These are phyloP conservation scores for Croton laevigatus DNA, from an alignment of 441 rosid genomes.

Conservation along the genomic window DNA sequence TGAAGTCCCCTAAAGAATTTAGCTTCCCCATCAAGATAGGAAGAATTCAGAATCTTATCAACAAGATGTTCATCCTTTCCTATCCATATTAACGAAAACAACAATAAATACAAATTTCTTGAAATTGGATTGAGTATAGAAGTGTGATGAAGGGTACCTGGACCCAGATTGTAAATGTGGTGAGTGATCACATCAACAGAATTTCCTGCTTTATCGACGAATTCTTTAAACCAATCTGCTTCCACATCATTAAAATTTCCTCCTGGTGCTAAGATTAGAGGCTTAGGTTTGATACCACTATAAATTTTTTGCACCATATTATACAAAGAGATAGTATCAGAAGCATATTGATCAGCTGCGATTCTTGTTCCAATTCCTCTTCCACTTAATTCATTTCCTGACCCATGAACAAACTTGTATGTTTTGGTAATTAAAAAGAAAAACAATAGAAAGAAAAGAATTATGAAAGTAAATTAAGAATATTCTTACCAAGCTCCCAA, in stretches of 20 bases:
- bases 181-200: conserved; percentile 63
- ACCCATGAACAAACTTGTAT: conserved; percentile 2
- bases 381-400: conserved; percentile 90
- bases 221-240: conserved; percentile 64
- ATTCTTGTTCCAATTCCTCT: conserved; percentile 74
- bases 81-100: conserved; percentile 16
- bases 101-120: background rate
- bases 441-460: background rate
- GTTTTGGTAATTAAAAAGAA: background rate
- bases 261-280: conserved; percentile 77
- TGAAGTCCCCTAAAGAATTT: conserved; percentile 50
- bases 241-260: conserved; percentile 86
- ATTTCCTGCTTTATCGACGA: conserved; percentile 43
- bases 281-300: conserved; percentile 43
- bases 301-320: conserved; percentile 52
- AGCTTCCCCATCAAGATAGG: conserved; percentile 58
- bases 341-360: conserved; percentile 68
- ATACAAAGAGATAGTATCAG: conserved; percentile 54
- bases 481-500: conserved; percentile 86
- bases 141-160: conserved; percentile 57
- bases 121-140: conserved; percentile 14
- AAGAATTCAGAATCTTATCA: conserved; percentile 78
- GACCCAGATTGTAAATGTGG: conserved; percentile 94
- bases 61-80: conserved; percentile 76
- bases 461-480: background rate